Conservation (phyloP, 2,329 filamentous ascomycete species). For the Epichloe aotearoae region DNA sequence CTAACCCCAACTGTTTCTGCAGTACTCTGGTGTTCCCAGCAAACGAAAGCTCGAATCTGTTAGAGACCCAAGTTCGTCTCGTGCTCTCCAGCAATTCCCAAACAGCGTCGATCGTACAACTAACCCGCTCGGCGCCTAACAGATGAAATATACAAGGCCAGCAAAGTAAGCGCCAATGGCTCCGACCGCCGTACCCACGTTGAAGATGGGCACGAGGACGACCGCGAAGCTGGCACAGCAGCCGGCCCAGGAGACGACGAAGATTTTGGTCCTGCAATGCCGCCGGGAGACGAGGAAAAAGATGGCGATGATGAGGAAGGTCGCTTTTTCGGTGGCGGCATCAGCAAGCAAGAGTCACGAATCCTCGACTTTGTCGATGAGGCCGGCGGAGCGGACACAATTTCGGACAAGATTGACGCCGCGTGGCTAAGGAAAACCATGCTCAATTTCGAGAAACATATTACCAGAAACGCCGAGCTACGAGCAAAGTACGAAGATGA, state of each 20-base stretch:
- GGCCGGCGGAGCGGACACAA: conserved; percentile 20
- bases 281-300: conserved; percentile 39
- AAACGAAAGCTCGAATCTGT: conserved; percentile 52
- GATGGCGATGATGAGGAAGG: conserved; percentile 72
- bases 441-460: conserved; percentile 77
- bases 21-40: conserved; percentile 33
- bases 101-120: not conserved
- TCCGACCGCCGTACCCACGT: conserved; percentile 32
- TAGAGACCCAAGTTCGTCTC: conserved; percentile 45
- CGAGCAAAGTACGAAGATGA: conserved; percentile 73
- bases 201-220: conserved; percentile 23
- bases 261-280: conserved; percentile 30
- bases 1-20: not conserved
- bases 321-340: conserved; percentile 87
- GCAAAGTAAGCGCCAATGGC: conserved; percentile 34
- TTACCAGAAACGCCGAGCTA: conserved; percentile 80
- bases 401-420: conserved; percentile 64
- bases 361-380: conserved; percentile 79
- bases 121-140: not conserved
- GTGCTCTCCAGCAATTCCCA: not conserved
- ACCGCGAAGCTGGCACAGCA: conserved; percentile 36
- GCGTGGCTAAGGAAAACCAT: conserved; percentile 74
- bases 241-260: conserved; percentile 33
- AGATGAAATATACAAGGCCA: conserved; percentile 54
- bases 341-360: conserved; percentile 66